Conservation (phyloP, 2,329 filamentous ascomycete genomes). For the Fusarium sambucinum region DNA sequence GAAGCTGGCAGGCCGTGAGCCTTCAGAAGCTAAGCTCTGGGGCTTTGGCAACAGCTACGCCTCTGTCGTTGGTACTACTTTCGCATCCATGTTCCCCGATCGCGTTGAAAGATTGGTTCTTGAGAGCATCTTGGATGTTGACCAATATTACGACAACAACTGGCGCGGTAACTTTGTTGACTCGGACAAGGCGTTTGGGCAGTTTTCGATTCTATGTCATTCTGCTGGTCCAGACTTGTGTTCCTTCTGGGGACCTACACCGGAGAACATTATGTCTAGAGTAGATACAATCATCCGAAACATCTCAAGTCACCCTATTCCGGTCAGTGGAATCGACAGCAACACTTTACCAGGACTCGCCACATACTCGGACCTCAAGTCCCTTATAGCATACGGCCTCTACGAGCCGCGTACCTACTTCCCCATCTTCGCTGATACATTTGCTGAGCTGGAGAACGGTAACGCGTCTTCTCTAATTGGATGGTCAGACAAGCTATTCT, state of each 20-base stretch:
- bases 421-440: not conserved
- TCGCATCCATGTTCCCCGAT: constrained; percentile 41
- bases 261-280: not conserved
- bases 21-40: not conserved
- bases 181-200: not conserved
- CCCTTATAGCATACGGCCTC: not conserved
- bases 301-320: not conserved
- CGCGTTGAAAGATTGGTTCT: constrained; percentile 34
- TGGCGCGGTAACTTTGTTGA: not conserved
- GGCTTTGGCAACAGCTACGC: constrained; percentile 22
- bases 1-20: not conserved
- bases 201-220: not conserved
- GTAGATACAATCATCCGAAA: not conserved
- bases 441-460: not conserved
- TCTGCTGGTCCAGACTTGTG: not conserved
- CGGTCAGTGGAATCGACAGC: not conserved
- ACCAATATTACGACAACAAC: not conserved
- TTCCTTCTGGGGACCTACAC: not conserved
- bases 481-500: not conserved
- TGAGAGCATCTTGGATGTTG: not conserved
- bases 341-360: not conserved
- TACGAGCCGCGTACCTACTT: not conserved
- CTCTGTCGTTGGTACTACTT: constrained; percentile 32
- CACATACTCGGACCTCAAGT: constrained; percentile 3
- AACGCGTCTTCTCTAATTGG: not conserved